Evolutionary conservation across 306 rosid species (phyloP), one percentile per base, ranked within the genome.

Genomic region (Quercus alba): DNA sequence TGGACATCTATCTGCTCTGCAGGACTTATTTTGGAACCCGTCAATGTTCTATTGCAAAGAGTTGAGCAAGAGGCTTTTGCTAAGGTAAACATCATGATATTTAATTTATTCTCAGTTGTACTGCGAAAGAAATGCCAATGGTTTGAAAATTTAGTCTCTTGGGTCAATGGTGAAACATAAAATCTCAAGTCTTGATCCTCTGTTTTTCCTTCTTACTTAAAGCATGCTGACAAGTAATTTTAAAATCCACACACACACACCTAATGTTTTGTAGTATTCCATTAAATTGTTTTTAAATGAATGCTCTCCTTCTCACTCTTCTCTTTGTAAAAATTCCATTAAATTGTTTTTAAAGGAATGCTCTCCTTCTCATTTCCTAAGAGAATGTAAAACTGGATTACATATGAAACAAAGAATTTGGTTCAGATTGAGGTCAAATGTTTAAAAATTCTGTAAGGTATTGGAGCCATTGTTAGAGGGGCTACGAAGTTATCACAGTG

Each of bases 31-130:
- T 75, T 20, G 70, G 97, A 90, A 80, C 94, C 94, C 7, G 83
- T 95, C 46, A 72, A 82, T 75, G 78, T 81, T 70, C 81, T 93
- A 54, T 74, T 95, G 81, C 89, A 87, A 78, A 93, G 85, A 86
- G 81, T 87, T 84, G 99, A 95, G 84, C 89, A 90, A 82, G 97
- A 93, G 91, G 86, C 93, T 61, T 87, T 95, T 14, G 41, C 86
- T 58, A 95, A 91, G 97, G 99, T 95, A 90, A 80, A 72, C 56
- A 64, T 64, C 81, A 17, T 72, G 41, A 23, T 33, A 77, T 54
- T 68, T 23, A 70, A 28, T 81, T 63, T 68, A 9, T 71, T 77
- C 56, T 71, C 77, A 41, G 57, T 82, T 77, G 17, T 33, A 15
- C 35, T 30, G 59, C 49, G 66, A 64, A 56, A 44, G 70, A 38